Percentiles rank a stretch among this genome's conserved stretches.
Conservation (phyloP, 2,329 filamentous ascomycete genomes). For the Lecanosticta acicola region DNA sequence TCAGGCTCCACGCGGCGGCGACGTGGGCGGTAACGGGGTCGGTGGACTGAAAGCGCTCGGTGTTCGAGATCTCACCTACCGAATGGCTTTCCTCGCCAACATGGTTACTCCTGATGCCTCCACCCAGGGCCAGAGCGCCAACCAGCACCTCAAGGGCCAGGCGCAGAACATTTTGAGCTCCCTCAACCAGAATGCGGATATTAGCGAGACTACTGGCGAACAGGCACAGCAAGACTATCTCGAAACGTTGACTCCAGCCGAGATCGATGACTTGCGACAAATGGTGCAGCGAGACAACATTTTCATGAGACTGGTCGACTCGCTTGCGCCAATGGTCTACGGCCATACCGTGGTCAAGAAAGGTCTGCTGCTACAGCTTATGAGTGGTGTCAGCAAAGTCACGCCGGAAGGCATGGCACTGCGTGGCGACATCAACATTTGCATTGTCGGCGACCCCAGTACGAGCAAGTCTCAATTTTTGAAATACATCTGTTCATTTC, state of each 20-base stretch:
- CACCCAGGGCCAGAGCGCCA: constrained; percentile 64
- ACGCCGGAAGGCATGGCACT: constrained; percentile 93
- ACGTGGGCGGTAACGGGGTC: constrained; percentile 78
- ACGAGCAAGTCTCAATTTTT: constrained; percentile 98
- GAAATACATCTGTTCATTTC: constrained; percentile 94
- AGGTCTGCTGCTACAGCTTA: constrained; percentile 83
- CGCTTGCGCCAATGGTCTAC: constrained; percentile 93
- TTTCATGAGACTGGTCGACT: constrained; percentile 86
- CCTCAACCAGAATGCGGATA: constrained; percentile 67
- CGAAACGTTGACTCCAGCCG: constrained; percentile 73
- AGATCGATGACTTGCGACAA: constrained; percentile 83
- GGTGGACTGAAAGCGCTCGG: constrained; percentile 85
- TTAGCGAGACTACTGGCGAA: constrained; percentile 67
- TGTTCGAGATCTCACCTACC: constrained; percentile 90
- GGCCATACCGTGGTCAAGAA: constrained; percentile 98
- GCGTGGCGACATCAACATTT: constrained; percentile 97
- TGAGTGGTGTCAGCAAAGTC: constrained; percentile 89
- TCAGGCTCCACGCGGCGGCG: constrained; percentile 60
- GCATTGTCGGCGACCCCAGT: constrained; percentile 92
- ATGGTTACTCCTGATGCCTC: constrained; percentile 90
- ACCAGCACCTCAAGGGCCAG: constrained; percentile 63
- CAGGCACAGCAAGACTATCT: constrained; percentile 83
- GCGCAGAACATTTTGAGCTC: constrained; percentile 80
- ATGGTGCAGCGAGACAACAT: constrained; percentile 97
- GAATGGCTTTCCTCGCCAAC: constrained; percentile 91